Evolutionary conservation across 2,329 filamentous ascomycete species (phyloP).

Genomic region (Trichoderma aggressivum): DNA sequence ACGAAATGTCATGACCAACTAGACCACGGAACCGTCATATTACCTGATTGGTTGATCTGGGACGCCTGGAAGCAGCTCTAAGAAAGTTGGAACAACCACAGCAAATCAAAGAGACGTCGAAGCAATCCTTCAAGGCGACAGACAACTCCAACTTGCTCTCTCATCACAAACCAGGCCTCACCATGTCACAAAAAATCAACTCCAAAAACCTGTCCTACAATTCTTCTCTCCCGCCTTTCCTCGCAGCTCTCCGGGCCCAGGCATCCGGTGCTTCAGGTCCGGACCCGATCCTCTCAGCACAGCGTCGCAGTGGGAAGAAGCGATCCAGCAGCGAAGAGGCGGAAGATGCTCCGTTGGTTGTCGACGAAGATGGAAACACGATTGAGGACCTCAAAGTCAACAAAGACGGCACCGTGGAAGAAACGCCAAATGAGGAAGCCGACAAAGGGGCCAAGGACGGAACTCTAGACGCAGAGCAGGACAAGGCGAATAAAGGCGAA

Average conservation of each 20-base stretch:
- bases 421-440: constrained; percentile 26
- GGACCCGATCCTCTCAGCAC: constrained; percentile 50
- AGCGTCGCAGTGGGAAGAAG: constrained; percentile 49
- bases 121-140: background rate
- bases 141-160: background rate
- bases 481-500: constrained; percentile 26
- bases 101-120: background rate
- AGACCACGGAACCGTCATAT: constrained; percentile 19
- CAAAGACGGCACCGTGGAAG: constrained; percentile 43
- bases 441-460: constrained; percentile 25
- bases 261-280: constrained; percentile 47
- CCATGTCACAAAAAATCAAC: constrained; percentile 60
- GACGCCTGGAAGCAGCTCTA: background rate
- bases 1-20: constrained; percentile 21
- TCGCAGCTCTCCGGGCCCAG: constrained; percentile 54
- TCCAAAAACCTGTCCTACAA: constrained; percentile 69
- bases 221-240: constrained; percentile 57
- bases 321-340: constrained; percentile 65
- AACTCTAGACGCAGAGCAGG: constrained; percentile 34
- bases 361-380: constrained; percentile 69
- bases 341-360: constrained; percentile 71
- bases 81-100: background rate
- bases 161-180: background rate
- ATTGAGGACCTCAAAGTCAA: constrained; percentile 46
- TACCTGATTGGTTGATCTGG: constrained; percentile 6